phyloP scores from a whole-genome alignment of 2,329 filamentous ascomycete genomes.

The Chrysoporthe austroafricana region DNA sequence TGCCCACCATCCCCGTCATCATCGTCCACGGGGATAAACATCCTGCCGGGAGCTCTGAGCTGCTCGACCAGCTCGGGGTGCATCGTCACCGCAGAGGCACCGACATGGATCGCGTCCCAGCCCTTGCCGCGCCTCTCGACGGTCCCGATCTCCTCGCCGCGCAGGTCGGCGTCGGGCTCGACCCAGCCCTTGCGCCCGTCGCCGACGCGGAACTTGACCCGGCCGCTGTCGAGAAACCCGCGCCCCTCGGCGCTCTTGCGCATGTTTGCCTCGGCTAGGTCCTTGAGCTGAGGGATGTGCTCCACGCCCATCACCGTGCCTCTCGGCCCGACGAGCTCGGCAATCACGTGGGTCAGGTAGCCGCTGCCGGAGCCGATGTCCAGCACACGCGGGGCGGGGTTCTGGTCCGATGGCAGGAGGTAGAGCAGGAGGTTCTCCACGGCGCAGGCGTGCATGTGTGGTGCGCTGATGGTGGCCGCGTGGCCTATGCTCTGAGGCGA shows the following conservation, averaged over 20 bases:
- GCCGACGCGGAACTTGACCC: slow-evolving; percentile 72
- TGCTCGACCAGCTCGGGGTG: slow-evolving; percentile 77
- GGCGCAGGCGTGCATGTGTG: slow-evolving; percentile 64
- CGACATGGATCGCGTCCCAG: slow-evolving; percentile 96
- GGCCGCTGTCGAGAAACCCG: slow-evolving; percentile 63
- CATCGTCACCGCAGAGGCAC: slow-evolving; percentile 77
- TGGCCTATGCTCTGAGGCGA: slow-evolving; percentile 60
- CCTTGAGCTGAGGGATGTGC: slow-evolving; percentile 68
- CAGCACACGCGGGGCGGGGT: slow-evolving; percentile 58
- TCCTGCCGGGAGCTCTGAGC: slow-evolving; percentile 74
- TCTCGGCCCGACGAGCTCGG: slow-evolving; percentile 67
- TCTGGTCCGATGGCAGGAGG: slow-evolving; percentile 41
- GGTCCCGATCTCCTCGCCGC: slow-evolving; percentile 37
- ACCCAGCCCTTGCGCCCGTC: slow-evolving; percentile 73
- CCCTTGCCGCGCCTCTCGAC: slow-evolving; percentile 53
- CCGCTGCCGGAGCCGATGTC: slow-evolving; percentile 78
- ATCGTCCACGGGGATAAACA: slow-evolving; percentile 78
- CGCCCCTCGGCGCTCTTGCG: slow-evolving; percentile 62
- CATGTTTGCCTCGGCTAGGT: slow-evolving; percentile 69
- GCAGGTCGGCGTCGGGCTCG: slow-evolving; percentile 38
- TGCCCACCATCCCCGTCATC: slow-evolving; percentile 53
- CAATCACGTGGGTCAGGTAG: slow-evolving; percentile 87
- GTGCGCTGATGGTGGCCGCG: slow-evolving; percentile 60
- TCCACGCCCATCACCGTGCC: slow-evolving; percentile 71
- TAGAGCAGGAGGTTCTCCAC: slow-evolving; percentile 53